phyloP scores from a whole-genome alignment of 257 asterid genomes.

The Gynochthodes officinalis region DNA sequence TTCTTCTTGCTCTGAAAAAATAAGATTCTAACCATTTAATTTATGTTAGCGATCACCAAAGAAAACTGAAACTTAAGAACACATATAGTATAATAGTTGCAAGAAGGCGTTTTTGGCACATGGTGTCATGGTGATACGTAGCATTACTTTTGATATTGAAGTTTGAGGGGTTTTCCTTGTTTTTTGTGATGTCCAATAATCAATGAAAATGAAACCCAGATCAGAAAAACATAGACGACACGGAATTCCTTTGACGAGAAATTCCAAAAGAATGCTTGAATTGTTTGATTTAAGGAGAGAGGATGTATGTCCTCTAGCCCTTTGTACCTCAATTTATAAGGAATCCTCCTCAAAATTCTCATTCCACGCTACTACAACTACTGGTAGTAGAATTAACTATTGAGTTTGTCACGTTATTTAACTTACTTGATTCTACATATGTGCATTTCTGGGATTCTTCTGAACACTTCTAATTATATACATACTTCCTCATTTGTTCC shows the following conservation, averaged over 20 bases:
- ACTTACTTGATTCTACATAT: conserved; percentile 44
- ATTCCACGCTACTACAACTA: neutral
- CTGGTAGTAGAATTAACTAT: too few relatives aligned
- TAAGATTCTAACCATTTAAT: too few relatives aligned
- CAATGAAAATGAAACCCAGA: conserved; percentile 19
- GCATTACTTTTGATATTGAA: too few relatives aligned
- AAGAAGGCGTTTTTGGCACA: too few relatives aligned
- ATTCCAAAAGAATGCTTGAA: conserved; percentile 40
- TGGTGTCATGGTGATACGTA: too few relatives aligned
- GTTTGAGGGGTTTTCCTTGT: conserved; percentile 49
- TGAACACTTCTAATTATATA: conserved; percentile 20
- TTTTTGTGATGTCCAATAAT: conserved; percentile 47
- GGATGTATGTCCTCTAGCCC: conserved; percentile 53
- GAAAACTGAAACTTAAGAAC: conserved; percentile 24
- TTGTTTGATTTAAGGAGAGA: conserved; percentile 15
- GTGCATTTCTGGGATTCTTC: conserved; percentile 53
- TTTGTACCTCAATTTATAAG: conserved; percentile 39
- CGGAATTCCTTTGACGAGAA: conserved; percentile 38
- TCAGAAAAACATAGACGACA: conserved; percentile 26
- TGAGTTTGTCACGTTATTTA: conserved; percentile 28
- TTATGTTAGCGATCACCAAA: too few relatives aligned
- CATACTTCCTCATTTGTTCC: conserved; percentile 3
- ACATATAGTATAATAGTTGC: too few relatives aligned
- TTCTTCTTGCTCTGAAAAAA: conserved; percentile 23
- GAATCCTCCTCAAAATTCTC: conserved; percentile 50